Evolutionary conservation across 2,329 filamentous ascomycete genomes (phyloP).

Genomic region (Talaromyces pinophilus): DNA sequence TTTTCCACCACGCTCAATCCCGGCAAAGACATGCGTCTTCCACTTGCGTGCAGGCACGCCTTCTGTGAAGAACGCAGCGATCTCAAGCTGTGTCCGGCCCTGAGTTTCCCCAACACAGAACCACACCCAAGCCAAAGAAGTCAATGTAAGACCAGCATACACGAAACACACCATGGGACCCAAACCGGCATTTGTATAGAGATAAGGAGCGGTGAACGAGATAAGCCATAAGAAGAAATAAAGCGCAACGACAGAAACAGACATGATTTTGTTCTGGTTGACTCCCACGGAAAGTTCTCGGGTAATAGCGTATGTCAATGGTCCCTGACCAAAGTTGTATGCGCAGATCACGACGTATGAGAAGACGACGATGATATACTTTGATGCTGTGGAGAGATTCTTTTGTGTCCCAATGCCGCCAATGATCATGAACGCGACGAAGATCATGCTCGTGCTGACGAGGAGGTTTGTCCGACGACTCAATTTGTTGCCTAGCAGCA

Average conservation of each 20-base stretch:
- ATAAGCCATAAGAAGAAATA: slow-evolving; percentile 15
- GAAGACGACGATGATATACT: slow-evolving; percentile 15
- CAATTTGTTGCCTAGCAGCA: slow-evolving; percentile 9
- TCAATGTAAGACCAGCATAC: slow-evolving; percentile 14
- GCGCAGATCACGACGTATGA: slow-evolving; percentile 17
- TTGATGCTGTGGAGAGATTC: neutral
- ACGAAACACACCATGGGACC: slow-evolving; percentile 18
- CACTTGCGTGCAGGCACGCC: slow-evolving; percentile 10
- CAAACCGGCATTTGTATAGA: slow-evolving; percentile 12
- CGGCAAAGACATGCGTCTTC: neutral
- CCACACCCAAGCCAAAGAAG: slow-evolving; percentile 15
- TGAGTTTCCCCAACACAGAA: slow-evolving; percentile 14
- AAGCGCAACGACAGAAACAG: slow-evolving; percentile 6
- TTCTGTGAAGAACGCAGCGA: slow-evolving; percentile 15
- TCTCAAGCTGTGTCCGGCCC: slow-evolving; percentile 12
- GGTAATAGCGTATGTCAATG: slow-evolving; percentile 12
- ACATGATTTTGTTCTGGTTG: slow-evolving; percentile 20
- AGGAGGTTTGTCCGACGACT: slow-evolving; percentile 4
- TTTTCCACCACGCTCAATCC: neutral
- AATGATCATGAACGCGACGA: slow-evolving; percentile 14
- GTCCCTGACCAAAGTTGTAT: slow-evolving; percentile 14
- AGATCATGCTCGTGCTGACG: slow-evolving; percentile 16
- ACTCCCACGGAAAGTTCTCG: slow-evolving; percentile 12
- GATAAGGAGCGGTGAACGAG: slow-evolving; percentile 12
- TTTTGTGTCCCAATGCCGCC: slow-evolving; percentile 8